Conservation (phyloP, 2,329 filamentous ascomycete genomes). For the Colletotrichum lupini region DNA sequence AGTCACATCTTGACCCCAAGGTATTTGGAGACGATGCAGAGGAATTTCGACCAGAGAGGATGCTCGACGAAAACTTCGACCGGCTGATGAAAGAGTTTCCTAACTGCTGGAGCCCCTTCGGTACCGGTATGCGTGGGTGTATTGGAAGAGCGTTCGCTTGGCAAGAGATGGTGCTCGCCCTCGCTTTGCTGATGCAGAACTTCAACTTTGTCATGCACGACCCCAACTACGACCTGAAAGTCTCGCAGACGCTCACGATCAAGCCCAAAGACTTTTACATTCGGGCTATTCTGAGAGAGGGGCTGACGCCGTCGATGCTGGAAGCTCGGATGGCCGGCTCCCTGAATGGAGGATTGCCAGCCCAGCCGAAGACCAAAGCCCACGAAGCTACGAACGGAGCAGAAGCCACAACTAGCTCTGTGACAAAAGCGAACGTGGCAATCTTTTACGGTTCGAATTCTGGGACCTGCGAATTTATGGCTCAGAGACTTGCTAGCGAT, state of each 20-base stretch:
- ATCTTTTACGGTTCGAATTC: slow-evolving; percentile 78
- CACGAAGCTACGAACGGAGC: not conserved
- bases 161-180: slow-evolving; percentile 60
- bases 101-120: slow-evolving; percentile 63
- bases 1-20: slow-evolving; percentile 64
- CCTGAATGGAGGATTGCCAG: slow-evolving; percentile 24
- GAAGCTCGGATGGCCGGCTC: slow-evolving; percentile 56
- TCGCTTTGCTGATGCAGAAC: slow-evolving; percentile 71
- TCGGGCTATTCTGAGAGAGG: slow-evolving; percentile 62
- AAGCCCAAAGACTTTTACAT: slow-evolving; percentile 72
- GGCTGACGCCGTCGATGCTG: slow-evolving; percentile 50
- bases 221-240: slow-evolving; percentile 62
- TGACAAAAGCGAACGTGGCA: slow-evolving; percentile 55
- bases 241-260: slow-evolving; percentile 67
- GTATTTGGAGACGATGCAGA: slow-evolving; percentile 68
- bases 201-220: slow-evolving; percentile 74
- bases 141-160: slow-evolving; percentile 65
- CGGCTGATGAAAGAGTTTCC: slow-evolving; percentile 46
- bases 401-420: not conserved
- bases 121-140: slow-evolving; percentile 62
- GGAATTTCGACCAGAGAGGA: slow-evolving; percentile 70
- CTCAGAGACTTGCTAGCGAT: slow-evolving; percentile 67
- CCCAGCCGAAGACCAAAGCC: not conserved
- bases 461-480: slow-evolving; percentile 75
- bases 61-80: slow-evolving; percentile 64